Evolutionary conservation across 371 early-diverging fungal species (phyloP), one percentile per base, ranked within the genome.

Genomic region (Nematocida displodere): DNA sequence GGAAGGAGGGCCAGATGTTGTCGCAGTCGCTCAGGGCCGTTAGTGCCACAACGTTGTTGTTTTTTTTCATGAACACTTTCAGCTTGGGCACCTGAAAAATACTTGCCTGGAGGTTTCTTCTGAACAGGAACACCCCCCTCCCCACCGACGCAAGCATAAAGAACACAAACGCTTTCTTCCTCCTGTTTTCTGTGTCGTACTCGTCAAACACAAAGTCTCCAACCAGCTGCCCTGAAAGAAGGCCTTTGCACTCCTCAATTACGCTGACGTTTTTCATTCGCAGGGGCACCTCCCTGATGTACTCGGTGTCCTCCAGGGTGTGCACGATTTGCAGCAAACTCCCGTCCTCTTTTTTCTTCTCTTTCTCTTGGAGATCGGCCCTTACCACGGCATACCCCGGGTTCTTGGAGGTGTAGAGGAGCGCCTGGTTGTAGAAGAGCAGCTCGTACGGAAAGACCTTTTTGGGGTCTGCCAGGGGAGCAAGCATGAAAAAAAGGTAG

Each of bases 201-300:
- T 67, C 62, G 36, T 71, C 63, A 62, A 71, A 71, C 11, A 58
- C 8, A 71, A 71, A 71, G 61, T 71, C 75, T 20, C 75, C 61
- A 11, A 71, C 39, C 59, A 33, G 39, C 2, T 56, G 47, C 0
- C 75, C 75, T 0, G 75, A 71, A 1, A 71, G 75, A 47, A 71
- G 75, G n/a, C 31, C 47, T 22, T 71, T 71, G 62, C 75, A 71
- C 75, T 71, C 75, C 20, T 42, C 59, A n/a, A 71, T 59, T 3
- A 53, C 24, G 4, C 59, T 26, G 7, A 49, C 47, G 28, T 59
- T 44, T 28, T 42, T 4, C 39, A 71, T 64, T 13, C 62, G 44
- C 7, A 0, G 1, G 0, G 75, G 62, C 13, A 71, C 58, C 17
- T 48, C 49, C 37, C 37, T 24, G 3, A 71, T 71, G 52, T 52